A percentile compares a stretch with the other conserved stretches of the same genome.
These are phyloP conservation scores for Calonectria hongkongensis DNA, from an alignment of 2,329 filamentous ascomycete genomes.

Conservation along the genomic window DNA sequence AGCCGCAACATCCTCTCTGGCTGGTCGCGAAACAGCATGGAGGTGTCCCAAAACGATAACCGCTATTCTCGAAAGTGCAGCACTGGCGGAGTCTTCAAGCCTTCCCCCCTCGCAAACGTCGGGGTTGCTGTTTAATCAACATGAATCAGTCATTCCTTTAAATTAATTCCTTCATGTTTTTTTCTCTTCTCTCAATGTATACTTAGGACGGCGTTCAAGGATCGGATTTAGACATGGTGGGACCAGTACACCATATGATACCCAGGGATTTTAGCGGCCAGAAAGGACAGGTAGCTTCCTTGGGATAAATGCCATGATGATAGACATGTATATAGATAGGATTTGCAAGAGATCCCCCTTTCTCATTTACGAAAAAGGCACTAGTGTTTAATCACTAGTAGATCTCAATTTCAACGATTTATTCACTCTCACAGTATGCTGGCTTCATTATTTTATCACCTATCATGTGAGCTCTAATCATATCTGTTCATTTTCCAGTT, in stretches of 20 bases:
- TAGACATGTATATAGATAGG: not conserved
- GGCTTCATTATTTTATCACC: not conserved
- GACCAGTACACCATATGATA: constrained; percentile 11
- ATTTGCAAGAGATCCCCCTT: not conserved
- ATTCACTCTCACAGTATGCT: not conserved
- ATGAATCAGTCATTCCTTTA: not conserved
- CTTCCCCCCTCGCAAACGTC: constrained; percentile 1
- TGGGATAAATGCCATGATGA: constrained; percentile 8
- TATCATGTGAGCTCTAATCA: not conserved
- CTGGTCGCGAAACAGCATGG: constrained; percentile 3
- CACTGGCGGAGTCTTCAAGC: not conserved
- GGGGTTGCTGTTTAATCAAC: constrained; percentile 3
- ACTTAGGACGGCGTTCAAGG: not conserved
- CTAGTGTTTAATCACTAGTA: not conserved
- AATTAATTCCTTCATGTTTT: not conserved
- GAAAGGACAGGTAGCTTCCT: not conserved
- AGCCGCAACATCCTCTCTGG: constrained; percentile 2
- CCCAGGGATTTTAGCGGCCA: not conserved
- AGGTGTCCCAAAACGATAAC: not conserved
- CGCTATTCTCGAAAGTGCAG: constrained; percentile 7
- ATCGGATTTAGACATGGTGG: not conserved
- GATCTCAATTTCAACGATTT: not conserved
- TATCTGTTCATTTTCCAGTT: too few species aligned
- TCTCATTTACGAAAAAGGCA: not conserved
- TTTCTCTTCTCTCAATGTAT: not conserved